Conservation (phyloP, 2,329 filamentous ascomycete species). For the Huntiella savannae region DNA sequence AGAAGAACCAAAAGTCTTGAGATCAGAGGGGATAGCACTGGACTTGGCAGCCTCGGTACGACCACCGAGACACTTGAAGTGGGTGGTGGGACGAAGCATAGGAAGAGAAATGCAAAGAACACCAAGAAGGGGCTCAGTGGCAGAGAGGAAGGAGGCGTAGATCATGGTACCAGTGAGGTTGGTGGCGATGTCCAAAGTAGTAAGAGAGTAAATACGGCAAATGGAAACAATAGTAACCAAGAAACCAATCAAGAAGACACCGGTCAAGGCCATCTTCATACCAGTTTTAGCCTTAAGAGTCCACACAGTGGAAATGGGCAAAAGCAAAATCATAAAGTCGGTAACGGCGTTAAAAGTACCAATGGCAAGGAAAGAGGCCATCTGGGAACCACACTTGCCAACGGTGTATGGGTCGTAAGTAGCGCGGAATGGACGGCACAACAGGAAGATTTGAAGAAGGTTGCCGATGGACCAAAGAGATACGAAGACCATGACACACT, state of each 20-base stretch:
- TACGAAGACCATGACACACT: conserved; percentile 17
- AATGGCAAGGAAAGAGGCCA: conserved; percentile 21
- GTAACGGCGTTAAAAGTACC: conserved; percentile 22
- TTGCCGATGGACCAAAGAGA: conserved; percentile 15
- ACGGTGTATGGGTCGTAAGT: conserved; percentile 15
- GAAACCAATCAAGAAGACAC: conserved; percentile 17
- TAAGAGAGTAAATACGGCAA: conserved; percentile 14
- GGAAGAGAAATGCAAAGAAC: conserved; percentile 15
- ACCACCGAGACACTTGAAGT: conserved; percentile 7
- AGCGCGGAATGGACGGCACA: conserved; percentile 15
- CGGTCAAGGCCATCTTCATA: conserved; percentile 16
- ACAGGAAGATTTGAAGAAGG: conserved; percentile 15
- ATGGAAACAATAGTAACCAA: conserved; percentile 15
- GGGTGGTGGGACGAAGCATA: conserved; percentile 13
- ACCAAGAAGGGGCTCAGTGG: conserved; percentile 13
- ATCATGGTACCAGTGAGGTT: conserved; percentile 15
- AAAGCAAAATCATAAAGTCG: conserved; percentile 20
- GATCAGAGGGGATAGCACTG: conserved; percentile 1
- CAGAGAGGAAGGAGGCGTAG: conserved; percentile 14
- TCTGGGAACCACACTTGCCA: conserved; percentile 20
- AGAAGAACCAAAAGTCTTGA: conserved; percentile 8
- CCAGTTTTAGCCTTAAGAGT: conserved; percentile 18
- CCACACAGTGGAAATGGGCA: conserved; percentile 21
- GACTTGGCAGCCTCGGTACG: conserved; percentile 7
- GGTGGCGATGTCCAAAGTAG: conserved; percentile 14